phyloP scores from a whole-genome alignment of 371 early-diverging fungal species.

The Lichtheimia ornata region DNA sequence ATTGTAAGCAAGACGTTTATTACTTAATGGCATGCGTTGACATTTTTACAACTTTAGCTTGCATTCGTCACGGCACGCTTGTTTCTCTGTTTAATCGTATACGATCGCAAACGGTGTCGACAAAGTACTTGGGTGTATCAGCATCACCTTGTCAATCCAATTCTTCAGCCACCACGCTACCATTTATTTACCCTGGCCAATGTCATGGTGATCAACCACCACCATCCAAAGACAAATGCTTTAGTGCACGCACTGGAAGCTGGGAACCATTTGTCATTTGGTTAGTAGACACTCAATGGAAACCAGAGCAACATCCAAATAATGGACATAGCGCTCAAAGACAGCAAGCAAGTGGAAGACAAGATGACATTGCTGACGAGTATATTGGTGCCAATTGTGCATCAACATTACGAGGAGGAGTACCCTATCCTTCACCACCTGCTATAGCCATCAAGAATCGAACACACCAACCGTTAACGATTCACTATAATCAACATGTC shows the following conservation, averaged over 20 bases:
- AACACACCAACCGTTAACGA: constrained; percentile 55
- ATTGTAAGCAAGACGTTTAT: constrained; percentile 44
- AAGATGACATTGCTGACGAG: not conserved
- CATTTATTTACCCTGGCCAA: not conserved
- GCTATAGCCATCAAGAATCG: constrained; percentile 61
- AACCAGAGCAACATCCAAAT: constrained; percentile 24
- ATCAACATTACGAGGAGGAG: constrained; percentile 26
- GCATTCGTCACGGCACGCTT: constrained; percentile 81
- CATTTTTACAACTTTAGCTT: constrained; percentile 42
- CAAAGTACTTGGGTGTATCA: constrained; percentile 79
- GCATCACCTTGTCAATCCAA: constrained; percentile 3
- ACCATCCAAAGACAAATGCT: constrained; percentile 60
- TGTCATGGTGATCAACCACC: constrained; percentile 6
- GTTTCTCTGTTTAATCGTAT: constrained; percentile 85
- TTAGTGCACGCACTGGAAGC: constrained; percentile 74
- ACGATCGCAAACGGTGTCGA: constrained; percentile 85
- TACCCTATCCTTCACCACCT: constrained; percentile 69
- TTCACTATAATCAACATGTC: constrained; percentile 82
- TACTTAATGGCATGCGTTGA: not conserved
- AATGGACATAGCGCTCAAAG: not conserved
- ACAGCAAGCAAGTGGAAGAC: constrained; percentile 30
- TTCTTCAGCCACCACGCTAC: not conserved
- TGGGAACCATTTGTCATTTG: constrained; percentile 92
- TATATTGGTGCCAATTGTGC: constrained; percentile 19
- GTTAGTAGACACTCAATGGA: constrained; percentile 69